Base-by-base conservation (phyloP, 2,329 filamentous ascomycete species). In the Paraphoma chrysanthemicola region DNA sequence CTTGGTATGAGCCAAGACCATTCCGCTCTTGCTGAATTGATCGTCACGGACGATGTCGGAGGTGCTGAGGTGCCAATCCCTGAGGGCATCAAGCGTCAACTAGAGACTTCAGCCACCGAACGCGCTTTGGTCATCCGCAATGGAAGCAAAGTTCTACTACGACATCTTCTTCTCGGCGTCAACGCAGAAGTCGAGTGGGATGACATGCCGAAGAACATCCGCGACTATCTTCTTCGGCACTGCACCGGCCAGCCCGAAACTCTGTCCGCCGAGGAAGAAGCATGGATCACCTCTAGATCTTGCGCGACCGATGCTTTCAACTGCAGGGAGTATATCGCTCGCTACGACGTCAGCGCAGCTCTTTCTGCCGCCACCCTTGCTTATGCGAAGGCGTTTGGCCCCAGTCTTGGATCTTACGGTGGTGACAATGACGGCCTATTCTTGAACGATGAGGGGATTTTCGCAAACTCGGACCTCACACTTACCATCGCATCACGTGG, bases 151-250 rank as follows among this genome's bases (percentile, higher is more conserved):
- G 76, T 81, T 36, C 65, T 80, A 6, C 69, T 83, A 9, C 69
- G 74, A 39, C 76, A 80, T 55, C 68, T 81, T 16, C 79, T 78
- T 38, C 67, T 83, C 23, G 79, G 80, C 1, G 75, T 82, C 17
- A 74, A 82, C 33, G 72, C 72, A 42, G 80, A 83, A 51, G 72
- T 72, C 14, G 71, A 81, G 16, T 83, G 81, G 81, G 81, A 83
- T 43, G 11, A 43, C n/a, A 63, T 83, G 5, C 79, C 80, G 8
- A 63, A 67, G 12, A 67, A 73, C n/a, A 74, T 82, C 47, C 72
- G 81, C 51, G 63, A 69, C 18, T 63, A 77, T 9, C 61, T 83
- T 9, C 64, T 83, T 6, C 70, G 69, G 17, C 76, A 79, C 49
- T 81, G 63, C 41, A 56, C 52, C 10, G 52, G 52, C 18, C 38